A percentile compares a stretch with the other conserved stretches of the same genome.
These are phyloP conservation scores for Fomitopsis palustris DNA, from an alignment of 1,284 basidiomycete genomes.

Conservation along the genomic window DNA sequence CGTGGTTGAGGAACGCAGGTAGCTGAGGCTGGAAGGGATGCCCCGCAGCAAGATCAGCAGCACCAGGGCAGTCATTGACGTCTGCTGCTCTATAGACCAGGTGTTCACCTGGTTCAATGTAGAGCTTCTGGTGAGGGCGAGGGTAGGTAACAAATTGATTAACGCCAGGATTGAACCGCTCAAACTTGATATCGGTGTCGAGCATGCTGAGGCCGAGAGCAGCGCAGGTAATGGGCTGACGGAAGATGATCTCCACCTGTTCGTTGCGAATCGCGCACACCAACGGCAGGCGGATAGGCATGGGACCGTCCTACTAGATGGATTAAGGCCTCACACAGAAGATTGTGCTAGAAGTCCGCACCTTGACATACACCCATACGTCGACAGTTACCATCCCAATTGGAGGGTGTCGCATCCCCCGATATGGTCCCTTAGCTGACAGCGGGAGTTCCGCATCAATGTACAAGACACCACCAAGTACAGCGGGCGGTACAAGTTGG, in stretches of 20 bases:
- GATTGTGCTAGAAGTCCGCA: not conserved
- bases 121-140: no score
- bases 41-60: no score
- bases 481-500: not conserved
- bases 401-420: not conserved
- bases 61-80: no score
- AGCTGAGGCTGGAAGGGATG: no score
- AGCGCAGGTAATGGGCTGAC: not conserved
- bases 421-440: not conserved
- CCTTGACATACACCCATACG: not conserved
- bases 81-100: no score
- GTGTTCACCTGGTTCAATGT: no score
- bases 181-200: no score
- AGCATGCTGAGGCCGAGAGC: not conserved
- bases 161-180: no score
- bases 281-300: not conserved
- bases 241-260: not conserved
- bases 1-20: no score
- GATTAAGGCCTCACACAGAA: not conserved
- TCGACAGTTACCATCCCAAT: not conserved
- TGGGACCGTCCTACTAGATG: not conserved
- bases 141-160: no score
- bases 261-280: not conserved
- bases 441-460: not conserved
- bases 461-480: not conserved